phyloP scores from a whole-genome alignment of 2,329 filamentous ascomycete genomes.

The Mariannaea sp. region DNA sequence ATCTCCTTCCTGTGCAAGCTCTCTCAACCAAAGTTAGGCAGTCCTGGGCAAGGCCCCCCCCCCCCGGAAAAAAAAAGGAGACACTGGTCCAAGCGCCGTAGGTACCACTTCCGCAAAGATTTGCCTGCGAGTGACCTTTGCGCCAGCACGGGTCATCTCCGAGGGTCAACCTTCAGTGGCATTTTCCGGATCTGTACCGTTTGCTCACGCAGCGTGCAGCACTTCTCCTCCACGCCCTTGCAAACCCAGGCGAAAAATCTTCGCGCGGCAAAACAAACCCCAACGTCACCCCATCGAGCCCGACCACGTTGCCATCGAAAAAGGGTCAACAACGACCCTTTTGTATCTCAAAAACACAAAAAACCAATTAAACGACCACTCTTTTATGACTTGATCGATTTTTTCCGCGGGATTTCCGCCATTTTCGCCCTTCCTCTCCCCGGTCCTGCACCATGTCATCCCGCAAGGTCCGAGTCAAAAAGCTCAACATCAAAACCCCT shows the following conservation, averaged over 20 bases:
- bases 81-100: slow-evolving; percentile 38
- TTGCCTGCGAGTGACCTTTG: slow-evolving; percentile 35
- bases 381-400: slow-evolving; percentile 66
- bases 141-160: slow-evolving; percentile 35
- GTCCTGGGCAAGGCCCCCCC: slow-evolving; percentile 1
- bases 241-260: slow-evolving; percentile 56
- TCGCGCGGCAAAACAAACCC: slow-evolving; percentile 58
- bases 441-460: slow-evolving; percentile 60
- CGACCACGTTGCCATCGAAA: slow-evolving; percentile 59
- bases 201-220: slow-evolving; percentile 16
- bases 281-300: slow-evolving; percentile 61
- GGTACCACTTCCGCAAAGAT: slow-evolving; percentile 37
- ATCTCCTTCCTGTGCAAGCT: not conserved
- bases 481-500: slow-evolving; percentile 88
- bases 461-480: slow-evolving; percentile 80
- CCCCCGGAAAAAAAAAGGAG: slow-evolving; percentile 38
- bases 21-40: slow-evolving; percentile 3
- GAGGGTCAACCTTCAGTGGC: slow-evolving; percentile 21
- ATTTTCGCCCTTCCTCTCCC: slow-evolving; percentile 46
- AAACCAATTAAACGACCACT: slow-evolving; percentile 59
- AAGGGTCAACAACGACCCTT: slow-evolving; percentile 52
- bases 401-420: slow-evolving; percentile 67
- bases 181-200: slow-evolving; percentile 18
- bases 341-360: slow-evolving; percentile 56
- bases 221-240: slow-evolving; percentile 33